phyloP scores from a whole-genome alignment of 2,329 filamentous ascomycete species.

The Claviceps paspali region DNA sequence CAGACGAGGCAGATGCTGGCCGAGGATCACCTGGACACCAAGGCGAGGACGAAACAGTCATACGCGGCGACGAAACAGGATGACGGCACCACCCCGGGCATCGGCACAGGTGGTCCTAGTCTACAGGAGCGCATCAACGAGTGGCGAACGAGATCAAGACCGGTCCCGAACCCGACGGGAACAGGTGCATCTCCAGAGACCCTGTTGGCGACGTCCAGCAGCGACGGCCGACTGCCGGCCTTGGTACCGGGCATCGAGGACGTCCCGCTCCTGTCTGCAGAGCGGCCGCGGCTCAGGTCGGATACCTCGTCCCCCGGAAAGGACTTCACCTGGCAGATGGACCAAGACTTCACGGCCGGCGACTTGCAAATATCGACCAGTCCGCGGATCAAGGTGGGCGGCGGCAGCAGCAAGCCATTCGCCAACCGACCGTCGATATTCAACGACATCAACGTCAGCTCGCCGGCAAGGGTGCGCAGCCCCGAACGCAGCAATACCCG shows the following conservation, averaged over 20 bases:
- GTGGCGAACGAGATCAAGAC: constrained; percentile 5
- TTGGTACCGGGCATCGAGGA: constrained; percentile 25
- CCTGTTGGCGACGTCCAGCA: too few species aligned
- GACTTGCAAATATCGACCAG: constrained; percentile 41
- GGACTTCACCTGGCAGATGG: constrained; percentile 39
- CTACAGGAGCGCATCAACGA: constrained; percentile 5
- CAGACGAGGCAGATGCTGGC: constrained; percentile 15
- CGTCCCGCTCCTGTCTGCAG: constrained; percentile 19
- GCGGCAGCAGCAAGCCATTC: constrained; percentile 17
- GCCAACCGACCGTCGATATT: constrained; percentile 18
- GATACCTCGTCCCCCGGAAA: constrained; percentile 28
- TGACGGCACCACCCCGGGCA: background rate
- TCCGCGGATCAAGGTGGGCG: constrained; percentile 30
- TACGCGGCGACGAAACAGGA: constrained; percentile 8
- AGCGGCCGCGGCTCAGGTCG: constrained; percentile 7
- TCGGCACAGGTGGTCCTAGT: background rate
- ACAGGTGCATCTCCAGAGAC: constrained; percentile 1
- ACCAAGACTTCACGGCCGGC: constrained; percentile 41
- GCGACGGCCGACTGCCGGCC: constrained; percentile 20
- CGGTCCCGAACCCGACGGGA: background rate
- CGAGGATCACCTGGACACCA: constrained; percentile 17
- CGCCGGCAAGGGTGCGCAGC: constrained; percentile 11
- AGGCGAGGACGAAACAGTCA: constrained; percentile 6
- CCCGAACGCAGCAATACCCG: constrained; percentile 24
- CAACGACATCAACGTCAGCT: constrained; percentile 15